phyloP scores from a whole-genome alignment of 2,329 filamentous ascomycete genomes.

The Cordyceps farinosa region DNA sequence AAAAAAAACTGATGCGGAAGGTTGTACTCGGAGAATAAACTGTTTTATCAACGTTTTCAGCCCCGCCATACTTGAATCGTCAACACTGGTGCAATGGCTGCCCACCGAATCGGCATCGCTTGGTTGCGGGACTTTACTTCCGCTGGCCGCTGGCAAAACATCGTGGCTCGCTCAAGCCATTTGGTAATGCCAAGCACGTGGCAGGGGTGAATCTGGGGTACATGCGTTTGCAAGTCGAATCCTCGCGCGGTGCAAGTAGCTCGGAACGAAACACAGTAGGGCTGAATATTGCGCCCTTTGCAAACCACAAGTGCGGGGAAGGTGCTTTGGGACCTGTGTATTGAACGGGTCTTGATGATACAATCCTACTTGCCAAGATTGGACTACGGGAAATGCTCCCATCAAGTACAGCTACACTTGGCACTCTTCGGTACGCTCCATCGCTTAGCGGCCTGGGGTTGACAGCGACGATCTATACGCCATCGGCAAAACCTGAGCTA shows the following conservation, averaged over 20 bases:
- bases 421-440: background rate
- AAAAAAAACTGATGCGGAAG: background rate
- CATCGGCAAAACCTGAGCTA: background rate
- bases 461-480: background rate
- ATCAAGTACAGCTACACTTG: background rate
- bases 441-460: background rate
- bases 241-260: background rate
- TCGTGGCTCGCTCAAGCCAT: background rate
- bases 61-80: background rate
- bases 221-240: background rate
- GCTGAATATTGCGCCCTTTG: background rate
- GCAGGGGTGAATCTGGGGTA: conserved; percentile 5
- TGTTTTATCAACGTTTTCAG: too few relatives aligned
- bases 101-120: background rate
- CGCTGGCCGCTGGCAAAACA: background rate
- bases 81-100: background rate
- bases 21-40: background rate
- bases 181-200: background rate
- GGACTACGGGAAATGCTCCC: background rate
- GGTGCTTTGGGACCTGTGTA: background rate
- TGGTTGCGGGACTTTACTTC: too few relatives aligned
- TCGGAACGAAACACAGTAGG: background rate
- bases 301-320: background rate
- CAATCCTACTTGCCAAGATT: conserved; percentile 4
- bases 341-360: background rate